Evolutionary conservation across 768 basidiomycete species (phyloP).

Genomic region (Pleurotus platypus): DNA sequence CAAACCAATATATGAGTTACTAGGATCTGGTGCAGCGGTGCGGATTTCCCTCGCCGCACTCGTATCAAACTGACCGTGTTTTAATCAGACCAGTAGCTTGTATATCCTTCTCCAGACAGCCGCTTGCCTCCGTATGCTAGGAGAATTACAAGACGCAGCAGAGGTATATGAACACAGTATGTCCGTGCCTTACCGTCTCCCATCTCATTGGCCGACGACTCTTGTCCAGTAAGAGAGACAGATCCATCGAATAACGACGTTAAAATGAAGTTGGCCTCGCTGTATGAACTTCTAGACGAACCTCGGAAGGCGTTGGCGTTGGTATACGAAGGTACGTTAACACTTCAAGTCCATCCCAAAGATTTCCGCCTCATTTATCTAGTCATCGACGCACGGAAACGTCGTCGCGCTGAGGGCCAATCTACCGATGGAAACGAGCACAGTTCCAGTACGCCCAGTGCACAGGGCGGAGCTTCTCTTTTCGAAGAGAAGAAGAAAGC

Average conservation of each 20-base stretch:
- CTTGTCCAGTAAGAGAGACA: slow-evolving; percentile 56
- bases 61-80: neutral
- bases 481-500: slow-evolving; percentile 65
- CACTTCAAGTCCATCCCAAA: neutral
- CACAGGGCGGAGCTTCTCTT: slow-evolving; percentile 38
- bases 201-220: neutral
- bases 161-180: slow-evolving; percentile 82
- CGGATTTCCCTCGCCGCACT: slow-evolving; percentile 16
- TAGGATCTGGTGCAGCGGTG: slow-evolving; percentile 74
- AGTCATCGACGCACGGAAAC: slow-evolving; percentile 64
- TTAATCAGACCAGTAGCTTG: slow-evolving; percentile 63
- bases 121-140: slow-evolving; percentile 74
- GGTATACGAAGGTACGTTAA: slow-evolving; percentile 68
- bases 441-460: neutral
- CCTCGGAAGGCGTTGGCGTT: slow-evolving; percentile 79
- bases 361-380: neutral
- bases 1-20: slow-evolving; percentile 70
- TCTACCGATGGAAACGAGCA: slow-evolving; percentile 13
- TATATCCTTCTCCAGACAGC: slow-evolving; percentile 76
- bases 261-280: slow-evolving; percentile 87
- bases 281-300: slow-evolving; percentile 82
- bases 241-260: slow-evolving; percentile 78
- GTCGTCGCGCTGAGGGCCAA: slow-evolving; percentile 24
- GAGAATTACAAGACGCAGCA: slow-evolving; percentile 71
- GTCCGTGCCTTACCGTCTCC: slow-evolving; percentile 13